Base-by-base conservation (phyloP, 768 basidiomycete genomes). In the Mycena amicta region DNA sequence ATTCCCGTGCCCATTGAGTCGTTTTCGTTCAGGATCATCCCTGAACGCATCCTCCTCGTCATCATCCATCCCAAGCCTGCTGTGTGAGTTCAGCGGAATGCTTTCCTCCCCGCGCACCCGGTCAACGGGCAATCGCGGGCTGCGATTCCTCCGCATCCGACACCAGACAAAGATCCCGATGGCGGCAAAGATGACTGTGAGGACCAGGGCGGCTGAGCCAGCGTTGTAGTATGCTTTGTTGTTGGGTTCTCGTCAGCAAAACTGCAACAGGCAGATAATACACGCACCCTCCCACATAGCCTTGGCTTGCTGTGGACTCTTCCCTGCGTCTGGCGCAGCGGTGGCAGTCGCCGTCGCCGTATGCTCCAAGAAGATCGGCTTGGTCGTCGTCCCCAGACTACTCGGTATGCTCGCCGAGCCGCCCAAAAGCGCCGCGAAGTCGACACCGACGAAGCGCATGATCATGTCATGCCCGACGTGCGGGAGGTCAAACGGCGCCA, bases 381-480 rank as follows among this genome's bases (percentile, higher is more conserved):
- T 91, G n/a, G 74, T 74, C 30, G 84, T 76, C 6, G 79, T 78
- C 13, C 95, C 97, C 26, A 99, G 79, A 37, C 83, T 84, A 59
- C 90, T 93, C 15, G 93, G 88, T 56, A 95, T 89, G 52, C 75
- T 79, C 2, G 93, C 93, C 0, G 92, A 87, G 29, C 90, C 88
- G 23, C 90, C 93, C 2, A 87, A 77, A 56, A 98, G 82, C 2
- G 85, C 81, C 25, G 88, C 83, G 66, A 96, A 92, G 76, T 98
- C 89, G 59, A 95, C 85, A 51, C 86, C 89, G 88, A 98, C 93
- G 78, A 99, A 99, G 15, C 97, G 92, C 39, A 97, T 84, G 65
- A 99, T 96, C 97, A 98, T 98, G 72, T 99, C 97, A 71, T 98
- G 94, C 3, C 95, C 80, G 20, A 89, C 85, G 52, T 92, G 83